A percentile compares a stretch with the other conserved stretches of the same genome.
Conservation (phyloP, 768 basidiomycete species). For the Pisolithus orientalis region DNA sequence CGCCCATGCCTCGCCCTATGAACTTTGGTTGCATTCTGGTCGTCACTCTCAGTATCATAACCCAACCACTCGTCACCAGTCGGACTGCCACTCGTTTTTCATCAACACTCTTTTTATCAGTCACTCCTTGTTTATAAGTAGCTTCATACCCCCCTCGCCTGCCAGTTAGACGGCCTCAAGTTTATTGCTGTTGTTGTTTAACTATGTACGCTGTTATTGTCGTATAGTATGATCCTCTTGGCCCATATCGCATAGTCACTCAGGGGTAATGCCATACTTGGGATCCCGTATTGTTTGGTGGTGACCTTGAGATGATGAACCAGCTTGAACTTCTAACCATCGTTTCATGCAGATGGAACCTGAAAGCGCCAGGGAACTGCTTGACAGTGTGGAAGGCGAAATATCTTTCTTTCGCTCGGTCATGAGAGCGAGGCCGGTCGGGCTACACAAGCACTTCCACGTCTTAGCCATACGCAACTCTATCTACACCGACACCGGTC, state of each 20-base stretch:
- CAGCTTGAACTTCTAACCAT: background rate
- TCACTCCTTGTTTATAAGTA: constrained; percentile 20
- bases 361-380: constrained; percentile 35
- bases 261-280: background rate
- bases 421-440: constrained; percentile 77
- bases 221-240: background rate
- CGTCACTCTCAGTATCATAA: constrained; percentile 2
- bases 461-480: constrained; percentile 66
- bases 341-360: constrained; percentile 18
- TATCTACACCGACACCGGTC: constrained; percentile 67
- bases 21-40: constrained; percentile 7
- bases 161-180: constrained; percentile 4
- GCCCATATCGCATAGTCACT: background rate
- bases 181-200: constrained; percentile 18
- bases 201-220: constrained; percentile 15
- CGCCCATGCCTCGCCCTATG: constrained; percentile 16
- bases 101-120: constrained; percentile 18
- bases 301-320: background rate
- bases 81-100: constrained; percentile 12
- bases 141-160: constrained; percentile 19
- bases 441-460: constrained; percentile 79
- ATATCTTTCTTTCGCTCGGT: constrained; percentile 80
- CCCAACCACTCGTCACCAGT: constrained; percentile 6
- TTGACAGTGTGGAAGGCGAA: constrained; percentile 75
- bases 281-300: background rate